Base-by-base conservation (phyloP, 75 land plant species). In the Selaginella moellendorffii region DNA sequence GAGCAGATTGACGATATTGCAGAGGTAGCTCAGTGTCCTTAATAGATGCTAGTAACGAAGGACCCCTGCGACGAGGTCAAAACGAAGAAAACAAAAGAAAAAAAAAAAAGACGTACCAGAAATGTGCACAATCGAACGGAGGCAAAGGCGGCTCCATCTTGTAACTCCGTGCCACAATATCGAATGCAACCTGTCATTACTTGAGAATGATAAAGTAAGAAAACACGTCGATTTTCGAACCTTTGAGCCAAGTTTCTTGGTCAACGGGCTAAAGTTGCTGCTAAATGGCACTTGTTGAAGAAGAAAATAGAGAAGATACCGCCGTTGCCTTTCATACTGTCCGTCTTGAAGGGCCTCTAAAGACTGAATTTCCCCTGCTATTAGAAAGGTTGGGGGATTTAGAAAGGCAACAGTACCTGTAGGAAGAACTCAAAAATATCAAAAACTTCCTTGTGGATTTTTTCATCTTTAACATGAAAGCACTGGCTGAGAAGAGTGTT, bases 331-430 rank as follows among this genome's bases (percentile, higher is more conserved):
- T 77, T 93, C 98, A 72, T 85, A 85, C 54, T 93, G 95, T 21
- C 91, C 91, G 80, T 88, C 96, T 78, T 88, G 87, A 72, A 88
- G 76, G 60, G 98, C 81, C 69, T 93, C 98, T 52, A 93, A 76
- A 12, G 98, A 93, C 98, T 92, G 54, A 46, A n/a, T 24, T 62
- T 31, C 1, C 29, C 27, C 68, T 20, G 31, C 26, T 24, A 30
- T 28, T 67, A 61, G 14, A 31, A 26, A 64, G 18, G 1, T 24
- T 24, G 19, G 23, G 18, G 54, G 2, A 30, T 30, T 26, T 0
- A 9, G 46, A 28, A 53, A 61, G 60, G 46, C 1, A 52, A 25
- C 69, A 74, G 58, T 66, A 76, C 97, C 97, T 78, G 81, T 77
- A 93, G 62, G 71, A 93, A 93, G 20, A 90, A 87, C 65, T 74